phyloP scores from a whole-genome alignment of 2,329 filamentous ascomycete species.

The Diplodia mutila region DNA sequence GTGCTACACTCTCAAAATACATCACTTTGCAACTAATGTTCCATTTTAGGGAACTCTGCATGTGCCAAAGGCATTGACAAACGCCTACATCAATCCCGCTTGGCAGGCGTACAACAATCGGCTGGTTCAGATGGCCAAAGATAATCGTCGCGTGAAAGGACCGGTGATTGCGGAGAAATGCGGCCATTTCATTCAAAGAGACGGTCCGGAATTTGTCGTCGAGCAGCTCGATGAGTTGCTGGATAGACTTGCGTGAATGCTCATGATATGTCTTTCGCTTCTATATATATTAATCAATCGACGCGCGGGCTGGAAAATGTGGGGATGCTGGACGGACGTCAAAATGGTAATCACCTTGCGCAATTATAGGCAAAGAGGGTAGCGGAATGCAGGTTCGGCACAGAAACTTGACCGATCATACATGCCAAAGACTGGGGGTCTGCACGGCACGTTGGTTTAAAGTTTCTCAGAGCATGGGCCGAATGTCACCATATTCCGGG shows the following conservation, averaged over 20 bases:
- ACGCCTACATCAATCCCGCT: conserved; percentile 56
- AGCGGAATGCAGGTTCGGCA: background rate
- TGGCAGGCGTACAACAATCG: conserved; percentile 61
- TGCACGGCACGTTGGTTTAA: background rate
- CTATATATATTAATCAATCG: background rate
- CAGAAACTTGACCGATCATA: background rate
- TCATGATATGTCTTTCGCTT: background rate
- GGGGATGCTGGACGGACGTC: background rate
- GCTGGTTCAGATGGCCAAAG: conserved; percentile 50
- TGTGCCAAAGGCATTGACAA: conserved; percentile 47
- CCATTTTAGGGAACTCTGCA: conserved; percentile 33
- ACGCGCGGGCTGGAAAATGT: background rate
- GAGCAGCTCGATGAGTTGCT: conserved; percentile 39
- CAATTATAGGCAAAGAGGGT: background rate
- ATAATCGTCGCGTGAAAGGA: conserved; percentile 44
- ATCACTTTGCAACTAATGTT: background rate
- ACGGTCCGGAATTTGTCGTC: conserved; percentile 54
- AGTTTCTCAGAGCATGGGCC: background rate
- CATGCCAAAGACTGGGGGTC: background rate
- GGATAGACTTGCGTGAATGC: conserved; percentile 28
- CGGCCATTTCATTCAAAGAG: conserved; percentile 61
- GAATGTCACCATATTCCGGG: background rate
- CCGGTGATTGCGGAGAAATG: conserved; percentile 54
- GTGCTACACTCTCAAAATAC: background rate
- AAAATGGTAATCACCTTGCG: background rate